Conservation (phyloP, 2,329 filamentous ascomycete species). For the Fusarium brachygibbosum region DNA sequence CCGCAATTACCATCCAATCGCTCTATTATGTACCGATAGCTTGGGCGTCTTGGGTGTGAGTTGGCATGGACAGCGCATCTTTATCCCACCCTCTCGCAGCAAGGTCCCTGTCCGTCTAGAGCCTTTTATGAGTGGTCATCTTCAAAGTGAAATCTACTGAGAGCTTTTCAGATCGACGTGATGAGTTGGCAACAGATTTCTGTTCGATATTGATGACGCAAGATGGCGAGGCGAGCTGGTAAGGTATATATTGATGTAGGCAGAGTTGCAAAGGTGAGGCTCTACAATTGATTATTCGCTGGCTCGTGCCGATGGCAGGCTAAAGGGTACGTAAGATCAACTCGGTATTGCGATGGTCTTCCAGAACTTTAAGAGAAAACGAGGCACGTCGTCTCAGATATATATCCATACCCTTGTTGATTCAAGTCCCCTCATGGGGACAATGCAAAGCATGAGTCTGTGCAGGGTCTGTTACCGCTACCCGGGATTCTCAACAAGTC, state of each 20-base stretch:
- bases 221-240: conserved; percentile 24
- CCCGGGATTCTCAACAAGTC: neutral
- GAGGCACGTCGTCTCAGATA: conserved; percentile 4
- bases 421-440: neutral
- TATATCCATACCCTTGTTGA: conserved; percentile 3
- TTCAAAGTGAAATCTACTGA: conserved; percentile 8
- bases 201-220: conserved; percentile 7
- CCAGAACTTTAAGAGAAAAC: neutral
- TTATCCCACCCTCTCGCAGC: conserved; percentile 37
- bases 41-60: conserved; percentile 40
- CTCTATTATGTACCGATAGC: conserved; percentile 17
- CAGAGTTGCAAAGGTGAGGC: conserved; percentile 5
- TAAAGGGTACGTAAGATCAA: neutral
- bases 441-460: conserved; percentile 4
- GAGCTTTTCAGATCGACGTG: conserved; percentile 37
- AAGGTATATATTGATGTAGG: neutral
- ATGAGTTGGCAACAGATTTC: conserved; percentile 45
- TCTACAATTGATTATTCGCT: conserved; percentile 11
- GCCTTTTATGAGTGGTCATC: conserved; percentile 31
- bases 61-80: conserved; percentile 51
- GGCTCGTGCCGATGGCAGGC: neutral
- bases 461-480: neutral
- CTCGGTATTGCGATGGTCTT: neutral
- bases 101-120: conserved; percentile 24
- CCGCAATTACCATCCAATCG: conserved; percentile 33